Evolutionary conservation across 2,329 filamentous ascomycete genomes (phyloP).

Genomic region (Phyllosticta capitalensis): DNA sequence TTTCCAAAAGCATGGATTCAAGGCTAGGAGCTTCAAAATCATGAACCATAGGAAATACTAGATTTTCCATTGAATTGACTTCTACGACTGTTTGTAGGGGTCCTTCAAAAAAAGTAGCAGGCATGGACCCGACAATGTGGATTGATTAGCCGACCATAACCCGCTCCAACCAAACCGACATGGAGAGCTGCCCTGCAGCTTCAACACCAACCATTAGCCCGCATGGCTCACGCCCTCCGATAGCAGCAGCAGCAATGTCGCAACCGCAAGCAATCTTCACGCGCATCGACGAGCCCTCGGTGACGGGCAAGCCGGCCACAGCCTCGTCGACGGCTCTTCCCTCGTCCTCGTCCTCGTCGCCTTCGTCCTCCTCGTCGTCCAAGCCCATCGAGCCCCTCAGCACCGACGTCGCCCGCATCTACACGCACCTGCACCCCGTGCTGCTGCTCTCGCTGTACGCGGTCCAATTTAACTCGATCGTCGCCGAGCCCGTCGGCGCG

Average conservation of each 20-base stretch:
- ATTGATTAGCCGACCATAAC: neutral
- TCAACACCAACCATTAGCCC: neutral
- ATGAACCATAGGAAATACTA: neutral
- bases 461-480: conserved; percentile 55
- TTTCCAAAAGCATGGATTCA: neutral
- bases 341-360: neutral
- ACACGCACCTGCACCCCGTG: conserved; percentile 58
- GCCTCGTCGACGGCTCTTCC: neutral
- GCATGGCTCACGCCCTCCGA: neutral
- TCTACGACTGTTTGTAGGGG: neutral
- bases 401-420: conserved; percentile 40
- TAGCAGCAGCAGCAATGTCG: conserved; percentile 5
- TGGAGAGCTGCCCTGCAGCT: neutral
- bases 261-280: conserved; percentile 10
- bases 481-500: conserved; percentile 58
- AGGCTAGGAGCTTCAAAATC: neutral
- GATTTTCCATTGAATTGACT: neutral
- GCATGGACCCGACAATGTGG: neutral
- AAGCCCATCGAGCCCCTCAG: conserved; percentile 38
- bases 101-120: neutral
- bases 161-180: neutral
- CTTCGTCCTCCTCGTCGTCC: conserved; percentile 13
- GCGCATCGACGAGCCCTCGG: conserved; percentile 4
- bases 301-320: neutral
- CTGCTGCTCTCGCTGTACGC: conserved; percentile 57